phyloP scores from a whole-genome alignment of 441 rosid genomes.

The Mallotus japonicus region DNA sequence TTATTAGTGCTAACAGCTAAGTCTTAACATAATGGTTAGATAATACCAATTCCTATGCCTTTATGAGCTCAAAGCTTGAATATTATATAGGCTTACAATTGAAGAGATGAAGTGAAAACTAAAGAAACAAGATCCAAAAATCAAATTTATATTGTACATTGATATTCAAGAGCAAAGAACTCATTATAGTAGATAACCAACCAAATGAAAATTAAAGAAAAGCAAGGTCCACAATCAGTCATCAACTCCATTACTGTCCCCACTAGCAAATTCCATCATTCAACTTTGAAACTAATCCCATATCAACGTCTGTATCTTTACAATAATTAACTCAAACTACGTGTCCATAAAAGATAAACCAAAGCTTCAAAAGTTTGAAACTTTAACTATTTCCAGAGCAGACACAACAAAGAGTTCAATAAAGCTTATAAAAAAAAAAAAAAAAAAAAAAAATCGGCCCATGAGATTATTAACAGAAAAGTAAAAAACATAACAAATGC shows the following conservation, averaged over 20 bases:
- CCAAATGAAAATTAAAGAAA: not conserved
- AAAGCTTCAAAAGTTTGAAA: not conserved
- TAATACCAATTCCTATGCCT: not conserved
- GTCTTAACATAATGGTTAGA: not conserved
- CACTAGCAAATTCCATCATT: too few relatives aligned
- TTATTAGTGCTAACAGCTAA: not conserved
- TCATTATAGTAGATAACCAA: not conserved
- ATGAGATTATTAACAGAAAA: too few relatives aligned
- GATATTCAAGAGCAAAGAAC: not conserved
- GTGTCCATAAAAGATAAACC: not conserved
- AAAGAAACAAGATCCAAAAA: too few relatives aligned
- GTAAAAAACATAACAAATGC: too few relatives aligned
- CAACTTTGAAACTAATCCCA: not conserved
- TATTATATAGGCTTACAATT: too few relatives aligned
- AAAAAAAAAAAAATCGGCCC: too few relatives aligned
- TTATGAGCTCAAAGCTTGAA: not conserved
- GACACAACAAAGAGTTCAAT: not conserved
- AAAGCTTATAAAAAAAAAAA: not conserved
- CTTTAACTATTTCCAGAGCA: not conserved
- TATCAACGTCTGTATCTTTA: not conserved
- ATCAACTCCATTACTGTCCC: too few relatives aligned
- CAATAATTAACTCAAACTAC: not conserved
- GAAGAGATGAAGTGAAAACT: too few relatives aligned
- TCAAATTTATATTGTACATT: not conserved
- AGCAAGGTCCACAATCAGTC: too few relatives aligned